A percentile compares a stretch with the other conserved stretches of the same genome.
phyloP scores from a whole-genome alignment of 2,329 filamentous ascomycete species.

The Colletotrichum sp. region DNA sequence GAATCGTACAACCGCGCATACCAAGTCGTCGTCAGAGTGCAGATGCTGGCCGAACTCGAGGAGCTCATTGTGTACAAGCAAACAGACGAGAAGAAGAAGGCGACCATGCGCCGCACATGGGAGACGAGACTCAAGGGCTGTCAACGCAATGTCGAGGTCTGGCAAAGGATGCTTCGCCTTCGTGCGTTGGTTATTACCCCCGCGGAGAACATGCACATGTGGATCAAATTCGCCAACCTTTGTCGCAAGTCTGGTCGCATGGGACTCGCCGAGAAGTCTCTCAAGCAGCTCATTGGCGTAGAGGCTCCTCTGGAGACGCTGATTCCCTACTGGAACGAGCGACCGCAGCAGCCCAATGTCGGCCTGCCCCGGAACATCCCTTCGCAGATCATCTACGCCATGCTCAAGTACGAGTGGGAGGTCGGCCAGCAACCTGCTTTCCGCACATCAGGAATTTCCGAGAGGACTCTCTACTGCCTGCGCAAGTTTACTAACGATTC shows the following conservation, averaged over 20 bases:
- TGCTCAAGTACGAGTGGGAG: constrained; percentile 97
- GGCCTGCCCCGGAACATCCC: constrained; percentile 52
- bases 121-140: constrained; percentile 93
- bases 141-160: constrained; percentile 96
- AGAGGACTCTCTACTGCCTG: constrained; percentile 64
- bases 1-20: constrained; percentile 99
- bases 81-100: constrained; percentile 85
- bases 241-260: constrained; percentile 96
- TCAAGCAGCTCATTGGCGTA: constrained; percentile 85
- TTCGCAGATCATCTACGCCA: constrained; percentile 92
- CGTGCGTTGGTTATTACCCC: constrained; percentile 91
- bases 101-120: constrained; percentile 92
- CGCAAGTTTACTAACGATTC: constrained; percentile 67
- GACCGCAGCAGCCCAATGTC: constrained; percentile 32
- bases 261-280: constrained; percentile 92
- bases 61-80: constrained; percentile 99
- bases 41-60: constrained; percentile 98
- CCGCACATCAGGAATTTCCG: constrained; percentile 48
- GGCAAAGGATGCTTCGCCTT: constrained; percentile 97
- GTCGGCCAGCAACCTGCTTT: constrained; percentile 67
- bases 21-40: constrained; percentile 95
- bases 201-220: constrained; percentile 96
- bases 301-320: constrained; percentile 66
- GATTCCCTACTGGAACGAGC: constrained; percentile 64
- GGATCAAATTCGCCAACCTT: constrained; percentile 98